These are phyloP conservation scores for Sideroxylon spinosum DNA, from an alignment of 179 eudicot genomes.

Conservation along the genomic window DNA sequence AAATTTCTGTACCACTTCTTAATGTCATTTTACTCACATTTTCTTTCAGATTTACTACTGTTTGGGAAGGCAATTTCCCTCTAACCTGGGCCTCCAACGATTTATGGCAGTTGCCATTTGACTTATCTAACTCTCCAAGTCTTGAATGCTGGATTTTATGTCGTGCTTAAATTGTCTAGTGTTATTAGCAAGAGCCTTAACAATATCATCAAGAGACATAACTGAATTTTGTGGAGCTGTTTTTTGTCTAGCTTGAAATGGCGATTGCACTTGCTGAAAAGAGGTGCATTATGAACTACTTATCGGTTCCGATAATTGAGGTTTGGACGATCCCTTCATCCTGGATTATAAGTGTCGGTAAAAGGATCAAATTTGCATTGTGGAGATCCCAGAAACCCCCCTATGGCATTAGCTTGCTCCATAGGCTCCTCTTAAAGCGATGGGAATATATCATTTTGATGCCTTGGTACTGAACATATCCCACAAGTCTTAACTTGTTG, in stretches of 20 bases:
- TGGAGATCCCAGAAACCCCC: not conserved
- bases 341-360: not conserved
- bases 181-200: not conserved
- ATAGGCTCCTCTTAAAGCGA: slow-evolving; percentile 2
- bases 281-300: not conserved
- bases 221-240: no score
- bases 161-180: not conserved
- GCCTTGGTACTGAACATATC: not conserved
- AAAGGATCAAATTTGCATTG: not conserved
- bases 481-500: not conserved
- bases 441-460: not conserved
- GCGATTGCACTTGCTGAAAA: no score
- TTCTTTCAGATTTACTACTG: slow-evolving; percentile 7
- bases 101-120: not conserved
- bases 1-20: slow-evolving; percentile 11
- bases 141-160: not conserved
- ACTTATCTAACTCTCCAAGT: slow-evolving; percentile 9
- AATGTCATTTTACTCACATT: slow-evolving; percentile 6
- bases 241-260: no score
- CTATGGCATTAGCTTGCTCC: not conserved
- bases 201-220: not conserved
- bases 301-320: not conserved
- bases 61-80: slow-evolving; percentile 4
- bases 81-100: not conserved
- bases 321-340: not conserved